Base-by-base conservation (phyloP, 306 rosid genomes). In the Purshia tridentata region DNA sequence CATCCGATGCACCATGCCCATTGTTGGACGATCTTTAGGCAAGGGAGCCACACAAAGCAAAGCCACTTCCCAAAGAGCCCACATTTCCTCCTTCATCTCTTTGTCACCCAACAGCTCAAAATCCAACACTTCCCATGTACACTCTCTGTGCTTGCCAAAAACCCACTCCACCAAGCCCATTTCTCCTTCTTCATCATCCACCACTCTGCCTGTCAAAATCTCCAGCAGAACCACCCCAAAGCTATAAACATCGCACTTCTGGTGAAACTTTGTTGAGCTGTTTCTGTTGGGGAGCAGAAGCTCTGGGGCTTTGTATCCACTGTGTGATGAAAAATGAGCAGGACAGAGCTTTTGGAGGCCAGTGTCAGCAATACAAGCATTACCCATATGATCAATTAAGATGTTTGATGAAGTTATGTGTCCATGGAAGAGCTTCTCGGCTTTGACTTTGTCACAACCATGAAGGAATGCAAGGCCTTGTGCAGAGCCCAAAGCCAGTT, bases 181-280 rank as follows among this genome's bases (percentile, higher is more conserved):
- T 44, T 72, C 72, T 4, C 67, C 74, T 37, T 72, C 82, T 20
- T 23, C 67, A 0, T 8, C 67, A 1, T 8, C 45, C 12, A 61
- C 45, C 52, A 14, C 37, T 40, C 50, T 76, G 6, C 81, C 84
- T 0, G 74, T 81, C 71, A 76, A 67, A 15, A 81, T 65, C 70
- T 76, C 84, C 39, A 81, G 5, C 71, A 81, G n/a, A 35, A 81
- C 77, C 66, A 76, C 75, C 46, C 84, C 81, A 39, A 65, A 76
- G 77, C 74, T 76, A 29, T 81, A 72, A 5, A 76, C 77, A 37
- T 81, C 81, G 19, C 74, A 70, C 55, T 81, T 76, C 4, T 40
- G 70, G 0, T 40, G 65, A 10, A 64, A 58, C 18, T 22, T 75
- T 8, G 57, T 65, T 1, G 49, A 76, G n/a, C 51, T 70, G 44